Evolutionary conservation across 208 protist species (phyloP), one percentile per base, ranked within the genome.

Genomic region (Phytomonas sp.): DNA sequence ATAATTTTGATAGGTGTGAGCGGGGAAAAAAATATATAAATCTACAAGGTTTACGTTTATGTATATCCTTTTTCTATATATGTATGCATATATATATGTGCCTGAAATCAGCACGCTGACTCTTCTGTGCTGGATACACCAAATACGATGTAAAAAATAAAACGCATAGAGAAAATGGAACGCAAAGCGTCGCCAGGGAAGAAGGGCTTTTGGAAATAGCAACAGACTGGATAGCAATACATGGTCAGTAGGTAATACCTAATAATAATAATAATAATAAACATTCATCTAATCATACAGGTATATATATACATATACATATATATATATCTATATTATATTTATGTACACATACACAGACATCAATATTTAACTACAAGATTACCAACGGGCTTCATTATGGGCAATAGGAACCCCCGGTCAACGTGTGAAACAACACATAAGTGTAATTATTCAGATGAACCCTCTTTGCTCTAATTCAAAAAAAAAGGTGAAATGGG

Each of bases 1-100:
- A 75, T 59, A 59, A 65, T 66, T 66, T 42, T 60, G 64, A 67
- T 45, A 32, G n/a, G 60, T 33, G 62, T 67, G 10, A 70, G 49
- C 34, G 56, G 40, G 69, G 26, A 64, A 66, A 65, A 52, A 59
- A 49, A 36, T 60, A 59, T 33, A 30, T 40, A 37, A 37, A 67
- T 60, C 26, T 45, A 59, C 66, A 69, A 59, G 60, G 45, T 8
- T 10, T 68, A 69, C 52, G 52, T 65, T 32, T 56, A 31, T 66
- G 45, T 14, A 42, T 33, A 62, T n/a, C 36, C 8, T 19, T 29
- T 68, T 72, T 36, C n/a, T 68, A 31, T 45, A 31, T 45, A 64
- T 67, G 10, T 30, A 67, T 30, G 11, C 63, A 60, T 56, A 67
- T 31, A 68, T 60, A 23, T 23, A 23, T 34, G 42, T 68, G 31